phyloP scores from a whole-genome alignment of 163 green algal species.

The Prototheca wickerhamii region DNA sequence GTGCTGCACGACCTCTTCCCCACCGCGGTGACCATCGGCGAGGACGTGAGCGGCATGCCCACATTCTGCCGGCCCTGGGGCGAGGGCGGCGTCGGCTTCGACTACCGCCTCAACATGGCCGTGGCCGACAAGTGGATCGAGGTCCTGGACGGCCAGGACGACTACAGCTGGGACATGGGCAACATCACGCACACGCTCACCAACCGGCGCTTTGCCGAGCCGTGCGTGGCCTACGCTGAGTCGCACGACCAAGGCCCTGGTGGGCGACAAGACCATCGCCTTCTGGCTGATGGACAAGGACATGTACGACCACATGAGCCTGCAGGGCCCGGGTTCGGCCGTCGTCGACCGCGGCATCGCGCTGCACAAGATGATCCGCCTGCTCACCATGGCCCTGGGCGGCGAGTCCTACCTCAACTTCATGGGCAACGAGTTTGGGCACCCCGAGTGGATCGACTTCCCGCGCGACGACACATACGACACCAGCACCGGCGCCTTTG shows the following conservation, averaged over 20 bases:
- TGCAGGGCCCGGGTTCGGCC: slow-evolving; percentile 29
- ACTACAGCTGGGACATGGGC: slow-evolving; percentile 86
- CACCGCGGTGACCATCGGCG: slow-evolving; percentile 77
- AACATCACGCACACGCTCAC: slow-evolving; percentile 87
- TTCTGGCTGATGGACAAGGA: slow-evolving; percentile 97
- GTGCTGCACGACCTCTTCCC: slow-evolving; percentile 88
- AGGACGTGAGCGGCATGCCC: slow-evolving; percentile 92
- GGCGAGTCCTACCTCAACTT: slow-evolving; percentile 76
- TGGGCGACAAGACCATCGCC: slow-evolving; percentile 79
- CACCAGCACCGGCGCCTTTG: slow-evolving; percentile 67
- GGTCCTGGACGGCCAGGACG: slow-evolving; percentile 33
- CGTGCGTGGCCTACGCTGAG: slow-evolving; percentile 84
- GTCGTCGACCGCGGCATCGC: slow-evolving; percentile 83
- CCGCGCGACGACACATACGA: slow-evolving; percentile 62
- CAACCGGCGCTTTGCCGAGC: slow-evolving; percentile 86
- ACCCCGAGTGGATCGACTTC: slow-evolving; percentile 92
- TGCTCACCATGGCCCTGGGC: slow-evolving; percentile 84
- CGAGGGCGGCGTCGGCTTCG: slow-evolving; percentile 93
- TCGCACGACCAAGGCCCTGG: slow-evolving; percentile 83
- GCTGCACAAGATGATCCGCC: slow-evolving; percentile 87
- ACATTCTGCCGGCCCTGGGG: slow-evolving; percentile 80
- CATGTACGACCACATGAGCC: slow-evolving; percentile 94
- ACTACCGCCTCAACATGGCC: slow-evolving; percentile 96
- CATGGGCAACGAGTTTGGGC: slow-evolving; percentile 99
- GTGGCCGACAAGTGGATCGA: slow-evolving; percentile 97